Percentiles rank a stretch among this genome's conserved stretches.
Conservation (phyloP, 768 basidiomycete genomes). For the Boletus vinaceobasis region DNA sequence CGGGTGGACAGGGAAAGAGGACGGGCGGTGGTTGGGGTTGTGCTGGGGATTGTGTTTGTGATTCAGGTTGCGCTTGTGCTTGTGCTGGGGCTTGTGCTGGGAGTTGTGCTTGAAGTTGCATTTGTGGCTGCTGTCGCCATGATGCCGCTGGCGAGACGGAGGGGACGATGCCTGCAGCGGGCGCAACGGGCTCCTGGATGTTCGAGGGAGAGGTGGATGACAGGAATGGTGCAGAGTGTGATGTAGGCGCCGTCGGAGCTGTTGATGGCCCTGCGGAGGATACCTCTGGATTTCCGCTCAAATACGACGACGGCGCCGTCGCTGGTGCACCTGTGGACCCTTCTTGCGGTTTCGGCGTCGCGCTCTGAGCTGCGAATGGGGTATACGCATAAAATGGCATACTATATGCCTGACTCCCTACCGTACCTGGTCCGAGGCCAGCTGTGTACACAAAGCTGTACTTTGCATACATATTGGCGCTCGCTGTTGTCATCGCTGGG, state of each 20-base stretch:
- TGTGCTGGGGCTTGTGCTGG: background rate
- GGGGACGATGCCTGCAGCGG: background rate
- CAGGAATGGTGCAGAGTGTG: background rate
- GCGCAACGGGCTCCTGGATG: background rate
- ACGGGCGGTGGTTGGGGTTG: constrained; percentile 4
- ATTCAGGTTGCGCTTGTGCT: constrained; percentile 26
- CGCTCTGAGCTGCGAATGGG: constrained; percentile 12
- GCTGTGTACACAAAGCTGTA: constrained; percentile 19
- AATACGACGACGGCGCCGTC: background rate
- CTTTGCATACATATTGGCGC: constrained; percentile 5
- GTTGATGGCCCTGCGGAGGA: background rate
- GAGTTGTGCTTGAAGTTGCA: background rate
- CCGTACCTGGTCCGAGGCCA: background rate
- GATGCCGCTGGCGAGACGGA: background rate
- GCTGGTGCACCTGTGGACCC: background rate
- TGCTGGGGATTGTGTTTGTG: background rate
- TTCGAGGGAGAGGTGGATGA: constrained; percentile 1
- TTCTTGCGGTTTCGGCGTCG: constrained; percentile 8
- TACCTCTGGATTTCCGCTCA: background rate
- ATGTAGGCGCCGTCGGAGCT: background rate
- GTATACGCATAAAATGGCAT: constrained; percentile 27
- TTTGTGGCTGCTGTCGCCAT: constrained; percentile 1
- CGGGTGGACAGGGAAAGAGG: constrained; percentile 8
- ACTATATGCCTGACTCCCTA: constrained; percentile 20
- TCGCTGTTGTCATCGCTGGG: constrained; percentile 3